Evolutionary conservation across 306 rosid species (phyloP).

Genomic region (Abrus pulchellus): DNA sequence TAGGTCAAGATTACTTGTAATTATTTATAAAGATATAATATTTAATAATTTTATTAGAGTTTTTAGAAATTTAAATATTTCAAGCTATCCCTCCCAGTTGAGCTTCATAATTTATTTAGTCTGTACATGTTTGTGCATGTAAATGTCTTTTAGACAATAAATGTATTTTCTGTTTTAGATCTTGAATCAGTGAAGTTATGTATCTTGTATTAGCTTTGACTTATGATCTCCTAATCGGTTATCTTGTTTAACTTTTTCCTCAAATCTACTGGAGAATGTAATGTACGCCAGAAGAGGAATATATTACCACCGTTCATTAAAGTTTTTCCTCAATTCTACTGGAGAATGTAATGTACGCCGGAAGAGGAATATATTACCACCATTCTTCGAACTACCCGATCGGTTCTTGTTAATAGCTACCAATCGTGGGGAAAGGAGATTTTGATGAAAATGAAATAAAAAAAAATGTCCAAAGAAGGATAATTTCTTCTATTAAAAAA

Average conservation of each 20-base stretch:
- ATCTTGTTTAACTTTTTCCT: not conserved
- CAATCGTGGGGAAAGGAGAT: not conserved
- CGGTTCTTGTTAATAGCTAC: not conserved
- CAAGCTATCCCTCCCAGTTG: conserved; percentile 48
- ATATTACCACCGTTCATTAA: not conserved
- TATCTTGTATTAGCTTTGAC: not conserved
- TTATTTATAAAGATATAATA: not conserved
- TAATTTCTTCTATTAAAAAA: too few species aligned
- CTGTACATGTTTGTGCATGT: too few species aligned
- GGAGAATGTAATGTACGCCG: not conserved
- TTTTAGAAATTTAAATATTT: not conserved
- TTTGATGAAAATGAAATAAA: not conserved
- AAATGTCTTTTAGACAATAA: not conserved
- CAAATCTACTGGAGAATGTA: not conserved
- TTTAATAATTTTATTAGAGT: conserved; percentile 3
- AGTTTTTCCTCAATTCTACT: not conserved
- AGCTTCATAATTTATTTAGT: conserved; percentile 31
- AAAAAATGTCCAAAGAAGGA: too few species aligned
- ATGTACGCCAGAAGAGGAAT: not conserved
- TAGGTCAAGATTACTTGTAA: conserved; percentile 13
- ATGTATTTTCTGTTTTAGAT: conserved; percentile 9
- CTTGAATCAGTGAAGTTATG: not conserved
- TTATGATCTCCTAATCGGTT: not conserved
- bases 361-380: not conserved
- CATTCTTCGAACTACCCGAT: not conserved